Evolutionary conservation across 306 rosid genomes (phyloP).

Genomic region (Potentilla sterilis): DNA sequence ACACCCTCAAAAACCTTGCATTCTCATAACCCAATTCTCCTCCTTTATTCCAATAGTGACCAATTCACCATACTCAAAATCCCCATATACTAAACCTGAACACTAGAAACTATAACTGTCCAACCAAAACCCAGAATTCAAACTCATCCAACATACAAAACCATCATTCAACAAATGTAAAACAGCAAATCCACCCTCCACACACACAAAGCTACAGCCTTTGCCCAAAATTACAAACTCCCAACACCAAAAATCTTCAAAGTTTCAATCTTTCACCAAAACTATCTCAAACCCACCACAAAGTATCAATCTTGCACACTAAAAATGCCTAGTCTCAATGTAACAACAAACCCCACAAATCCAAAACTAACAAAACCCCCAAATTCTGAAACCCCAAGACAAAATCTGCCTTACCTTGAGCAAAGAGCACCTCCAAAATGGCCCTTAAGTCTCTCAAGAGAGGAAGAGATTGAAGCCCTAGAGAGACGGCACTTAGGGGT

Average conservation of each 20-base stretch:
- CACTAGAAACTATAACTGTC: conserved; percentile 15
- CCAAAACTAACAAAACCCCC: conserved; percentile 15
- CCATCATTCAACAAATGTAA: conserved; percentile 32
- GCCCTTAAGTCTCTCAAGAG: conserved; percentile 15
- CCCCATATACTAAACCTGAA: conserved; percentile 7
- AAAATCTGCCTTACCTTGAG: conserved; percentile 28
- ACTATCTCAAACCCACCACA: conserved; percentile 25
- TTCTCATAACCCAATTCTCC: conserved; percentile 31
- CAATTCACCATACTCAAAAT: conserved; percentile 18
- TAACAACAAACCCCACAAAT: conserved; percentile 20
- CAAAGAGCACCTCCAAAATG: conserved; percentile 21
- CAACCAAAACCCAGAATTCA: conserved; percentile 31
- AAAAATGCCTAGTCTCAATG: conserved; percentile 22
- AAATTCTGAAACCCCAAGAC: conserved; percentile 25
- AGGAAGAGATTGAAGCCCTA: conserved; percentile 33
- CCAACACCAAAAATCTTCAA: conserved; percentile 29
- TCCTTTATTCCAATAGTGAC: conserved; percentile 26
- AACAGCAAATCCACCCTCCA: conserved; percentile 25
- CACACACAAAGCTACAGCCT: conserved; percentile 6
- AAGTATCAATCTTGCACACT: conserved; percentile 27
- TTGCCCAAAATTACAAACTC: conserved; percentile 19
- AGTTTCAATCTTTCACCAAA: conserved; percentile 31
- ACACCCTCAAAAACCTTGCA: conserved; percentile 39
- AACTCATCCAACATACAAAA: conserved; percentile 30
- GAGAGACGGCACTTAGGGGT: conserved; percentile 32